A percentile compares a stretch with the other conserved stretches of the same genome.
These are phyloP conservation scores for Gastrolobium bilobum DNA, from an alignment of 306 rosid genomes.

Conservation along the genomic window DNA sequence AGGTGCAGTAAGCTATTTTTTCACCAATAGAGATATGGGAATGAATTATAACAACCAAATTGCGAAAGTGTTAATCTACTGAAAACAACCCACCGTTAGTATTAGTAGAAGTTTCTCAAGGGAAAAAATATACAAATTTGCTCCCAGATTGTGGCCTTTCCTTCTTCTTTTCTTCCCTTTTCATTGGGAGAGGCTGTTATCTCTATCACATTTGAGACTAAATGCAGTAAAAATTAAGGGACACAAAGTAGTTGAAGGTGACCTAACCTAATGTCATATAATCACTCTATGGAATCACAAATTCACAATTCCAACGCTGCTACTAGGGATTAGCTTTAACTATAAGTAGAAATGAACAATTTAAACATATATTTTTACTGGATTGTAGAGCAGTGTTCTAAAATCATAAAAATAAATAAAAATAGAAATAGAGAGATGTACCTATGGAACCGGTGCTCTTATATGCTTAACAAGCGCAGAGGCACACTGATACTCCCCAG, in stretches of 20 bases:
- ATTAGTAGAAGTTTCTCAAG: slow-evolving; percentile 1
- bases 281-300: slow-evolving; percentile 8
- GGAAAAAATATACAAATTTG: neutral
- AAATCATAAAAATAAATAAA: slow-evolving; percentile 13
- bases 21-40: slow-evolving; percentile 13
- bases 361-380: neutral
- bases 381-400: neutral
- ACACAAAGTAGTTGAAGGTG: slow-evolving; percentile 18
- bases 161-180: neutral
- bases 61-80: slow-evolving; percentile 1
- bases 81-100: neutral
- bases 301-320: neutral
- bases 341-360: neutral
- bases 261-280: slow-evolving; percentile 1
- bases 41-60: neutral
- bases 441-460: too few relatives aligned
- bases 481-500: too few relatives aligned
- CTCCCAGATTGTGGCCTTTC: neutral
- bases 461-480: too few relatives aligned
- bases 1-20: neutral
- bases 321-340: neutral
- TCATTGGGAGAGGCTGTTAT: neutral
- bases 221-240: neutral
- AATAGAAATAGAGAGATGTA: too few relatives aligned
- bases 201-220: neutral